phyloP scores from a whole-genome alignment of 805 yeast species.

The Wickerhamiella allomyrinae region DNA sequence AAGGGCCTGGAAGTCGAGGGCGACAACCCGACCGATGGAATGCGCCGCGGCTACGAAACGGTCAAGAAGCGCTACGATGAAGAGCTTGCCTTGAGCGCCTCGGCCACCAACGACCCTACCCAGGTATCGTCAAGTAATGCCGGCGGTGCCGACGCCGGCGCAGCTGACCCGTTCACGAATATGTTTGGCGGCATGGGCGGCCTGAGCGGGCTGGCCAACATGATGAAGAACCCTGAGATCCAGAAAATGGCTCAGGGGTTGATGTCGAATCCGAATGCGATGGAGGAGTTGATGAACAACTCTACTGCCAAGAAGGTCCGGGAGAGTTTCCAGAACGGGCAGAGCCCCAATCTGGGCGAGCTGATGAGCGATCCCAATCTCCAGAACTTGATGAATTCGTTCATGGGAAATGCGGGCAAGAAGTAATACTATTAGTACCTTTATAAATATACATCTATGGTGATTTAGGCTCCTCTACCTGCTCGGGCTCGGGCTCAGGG shows the following conservation, averaged over 20 bases:
- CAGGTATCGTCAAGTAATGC: not conserved
- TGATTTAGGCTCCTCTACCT: too few species aligned
- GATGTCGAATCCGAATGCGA: slow-evolving; percentile 74
- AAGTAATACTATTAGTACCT: not conserved
- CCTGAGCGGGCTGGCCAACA: slow-evolving; percentile 39
- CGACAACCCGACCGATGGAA: slow-evolving; percentile 63
- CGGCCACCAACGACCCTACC: slow-evolving; percentile 14
- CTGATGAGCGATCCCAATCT: slow-evolving; percentile 66
- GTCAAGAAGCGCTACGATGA: slow-evolving; percentile 71
- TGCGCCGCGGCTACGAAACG: slow-evolving; percentile 86
- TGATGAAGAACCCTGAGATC: slow-evolving; percentile 83
- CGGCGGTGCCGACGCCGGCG: slow-evolving; percentile 5
- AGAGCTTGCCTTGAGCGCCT: slow-evolving; percentile 31
- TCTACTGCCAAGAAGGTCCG: slow-evolving; percentile 81
- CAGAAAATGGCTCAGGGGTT: slow-evolving; percentile 78
- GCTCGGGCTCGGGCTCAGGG: too few species aligned
- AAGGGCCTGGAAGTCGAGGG: slow-evolving; percentile 72
- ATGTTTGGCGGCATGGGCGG: slow-evolving; percentile 54
- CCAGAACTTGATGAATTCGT: slow-evolving; percentile 32
- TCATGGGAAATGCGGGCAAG: not conserved
- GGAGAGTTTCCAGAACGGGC: slow-evolving; percentile 54
- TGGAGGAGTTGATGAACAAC: slow-evolving; percentile 60
- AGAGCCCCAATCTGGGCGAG: slow-evolving; percentile 50
- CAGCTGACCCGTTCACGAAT: slow-evolving; percentile 10
- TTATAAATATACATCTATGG: not conserved